Evolutionary conservation across 257 asterid genomes (phyloP).

Genomic region (Ehretia macrophylla): DNA sequence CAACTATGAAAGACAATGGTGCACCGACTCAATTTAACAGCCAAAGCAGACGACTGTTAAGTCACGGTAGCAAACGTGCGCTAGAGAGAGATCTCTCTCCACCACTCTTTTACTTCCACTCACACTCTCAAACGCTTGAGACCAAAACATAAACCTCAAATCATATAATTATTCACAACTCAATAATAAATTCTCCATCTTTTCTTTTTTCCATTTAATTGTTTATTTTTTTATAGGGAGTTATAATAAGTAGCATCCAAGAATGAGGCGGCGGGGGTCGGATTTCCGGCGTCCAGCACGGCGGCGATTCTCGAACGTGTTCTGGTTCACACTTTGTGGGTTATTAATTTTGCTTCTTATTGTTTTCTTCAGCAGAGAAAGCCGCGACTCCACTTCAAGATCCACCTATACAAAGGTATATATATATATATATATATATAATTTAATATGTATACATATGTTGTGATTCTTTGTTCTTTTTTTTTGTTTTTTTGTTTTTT

Average conservation of each 20-base stretch:
- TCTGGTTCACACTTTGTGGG: conserved; percentile 63
- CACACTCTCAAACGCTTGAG: too few species aligned
- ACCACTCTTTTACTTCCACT: too few species aligned
- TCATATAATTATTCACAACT: too few species aligned
- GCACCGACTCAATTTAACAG: too few species aligned
- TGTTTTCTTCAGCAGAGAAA: conserved; percentile 54
- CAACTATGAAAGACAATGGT: too few species aligned
- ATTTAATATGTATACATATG: too few species aligned
- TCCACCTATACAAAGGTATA: conserved; percentile 56
- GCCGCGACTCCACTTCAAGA: conserved; percentile 53
- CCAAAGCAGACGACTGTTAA: too few species aligned
- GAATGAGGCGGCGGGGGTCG: conserved; percentile 76
- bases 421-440: not conserved
- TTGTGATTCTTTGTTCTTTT: not conserved
- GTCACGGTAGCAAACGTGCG: too few species aligned
- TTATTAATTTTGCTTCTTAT: conserved; percentile 55
- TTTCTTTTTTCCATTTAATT: not conserved
- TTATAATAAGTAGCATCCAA: not conserved
- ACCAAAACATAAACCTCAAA: too few species aligned
- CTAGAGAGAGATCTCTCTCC: too few species aligned
- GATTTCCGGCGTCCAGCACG: conserved; percentile 77
- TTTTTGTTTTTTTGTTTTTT: not conserved
- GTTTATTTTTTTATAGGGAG: not conserved
- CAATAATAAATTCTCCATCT: not conserved
- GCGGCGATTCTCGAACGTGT: conserved; percentile 61